Conservation (phyloP, 192 early-diverging fungal species). For the Linnemannia exigua region DNA sequence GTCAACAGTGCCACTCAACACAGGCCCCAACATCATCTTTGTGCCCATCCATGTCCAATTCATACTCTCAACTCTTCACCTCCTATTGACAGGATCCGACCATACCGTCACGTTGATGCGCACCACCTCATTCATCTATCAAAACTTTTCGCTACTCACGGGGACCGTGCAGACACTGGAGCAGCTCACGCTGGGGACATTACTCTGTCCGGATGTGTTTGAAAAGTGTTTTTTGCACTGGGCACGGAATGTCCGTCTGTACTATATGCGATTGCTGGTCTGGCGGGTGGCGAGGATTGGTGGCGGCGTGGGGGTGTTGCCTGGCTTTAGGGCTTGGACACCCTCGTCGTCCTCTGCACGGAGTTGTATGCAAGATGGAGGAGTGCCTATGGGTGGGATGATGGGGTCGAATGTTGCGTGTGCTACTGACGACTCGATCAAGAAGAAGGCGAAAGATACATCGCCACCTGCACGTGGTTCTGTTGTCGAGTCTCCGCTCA, state of each 20-base stretch:
- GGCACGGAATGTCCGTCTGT: slow-evolving; percentile 64
- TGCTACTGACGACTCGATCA: background rate
- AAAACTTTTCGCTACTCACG: slow-evolving; percentile 63
- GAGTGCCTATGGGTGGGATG: slow-evolving; percentile 17
- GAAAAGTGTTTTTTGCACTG: slow-evolving; percentile 65
- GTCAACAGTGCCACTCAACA: slow-evolving; percentile 25
- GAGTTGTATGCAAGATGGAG: background rate
- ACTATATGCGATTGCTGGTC: slow-evolving; percentile 62
- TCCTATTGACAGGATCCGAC: slow-evolving; percentile 58
- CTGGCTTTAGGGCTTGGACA: slow-evolving; percentile 41
- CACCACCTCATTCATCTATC: slow-evolving; percentile 63
- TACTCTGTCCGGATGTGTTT: slow-evolving; percentile 58
- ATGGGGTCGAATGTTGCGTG: slow-evolving; percentile 17
- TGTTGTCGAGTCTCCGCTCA: slow-evolving; percentile 28
- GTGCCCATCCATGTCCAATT: slow-evolving; percentile 59
- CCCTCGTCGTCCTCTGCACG: background rate
- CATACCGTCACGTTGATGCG: slow-evolving; percentile 64
- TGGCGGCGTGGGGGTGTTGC: slow-evolving; percentile 46
- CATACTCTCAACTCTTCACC: slow-evolving; percentile 54
- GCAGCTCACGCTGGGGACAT: slow-evolving; percentile 51
- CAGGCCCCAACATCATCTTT: slow-evolving; percentile 17
- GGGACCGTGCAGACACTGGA: slow-evolving; percentile 48
- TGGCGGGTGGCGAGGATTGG: slow-evolving; percentile 61
- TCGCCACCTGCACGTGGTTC: slow-evolving; percentile 1
- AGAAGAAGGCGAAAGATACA: slow-evolving; percentile 30